Evolutionary conservation across 306 rosid species (phyloP), one percentile per base, ranked within the genome.

Genomic region (Casuarina cunninghamiana): DNA sequence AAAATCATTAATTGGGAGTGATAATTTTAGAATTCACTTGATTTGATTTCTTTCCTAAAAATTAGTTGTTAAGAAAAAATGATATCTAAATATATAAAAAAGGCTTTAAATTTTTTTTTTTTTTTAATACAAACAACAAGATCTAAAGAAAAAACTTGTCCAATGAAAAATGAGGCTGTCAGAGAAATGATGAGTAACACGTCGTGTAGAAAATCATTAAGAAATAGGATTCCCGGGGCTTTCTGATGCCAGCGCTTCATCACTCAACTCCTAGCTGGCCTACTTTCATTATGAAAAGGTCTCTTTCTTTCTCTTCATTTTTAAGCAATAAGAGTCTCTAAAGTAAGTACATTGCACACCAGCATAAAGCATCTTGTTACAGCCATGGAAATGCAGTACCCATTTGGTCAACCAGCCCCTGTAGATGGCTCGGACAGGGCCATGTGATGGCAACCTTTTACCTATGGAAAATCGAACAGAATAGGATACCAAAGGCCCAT

Each of bases 181-280:
- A 7, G 10, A 54, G 13, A 77, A 68, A 78, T 48, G 48, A 62
- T 73, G 80, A 62, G 76, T 66, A 41, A 55, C 75, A 77, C 55
- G 53, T 60, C 38, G 10, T 41, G 19, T 16, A 62, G 13, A 38
- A n/a, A 44, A 3, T 55, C 53, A 4, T 8, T 12, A 11, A 53
- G 48, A 69, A 38, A 46, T 38, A 78, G 42, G 66, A 51, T 43
- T 32, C 57, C 76, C 41, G 19, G 37, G 81, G 16, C 81, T 19
- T 65, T 76, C 83, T 39, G 67, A 51, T 73, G 84, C 79, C 84
- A 84, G 82, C 84, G 67, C 49, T 76, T 73, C 10, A 72, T 55
- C 49, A 77, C 69, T 74, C 66, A 57, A 50, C 68, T 10, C 73
- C 81, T 77, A 78, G 79, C 84, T 84, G 82, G 78, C 62, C 75